Percentiles rank a stretch among this genome's conserved stretches.
Conservation (phyloP, 78 protist species). For the Dictyostelium firmibasis region DNA sequence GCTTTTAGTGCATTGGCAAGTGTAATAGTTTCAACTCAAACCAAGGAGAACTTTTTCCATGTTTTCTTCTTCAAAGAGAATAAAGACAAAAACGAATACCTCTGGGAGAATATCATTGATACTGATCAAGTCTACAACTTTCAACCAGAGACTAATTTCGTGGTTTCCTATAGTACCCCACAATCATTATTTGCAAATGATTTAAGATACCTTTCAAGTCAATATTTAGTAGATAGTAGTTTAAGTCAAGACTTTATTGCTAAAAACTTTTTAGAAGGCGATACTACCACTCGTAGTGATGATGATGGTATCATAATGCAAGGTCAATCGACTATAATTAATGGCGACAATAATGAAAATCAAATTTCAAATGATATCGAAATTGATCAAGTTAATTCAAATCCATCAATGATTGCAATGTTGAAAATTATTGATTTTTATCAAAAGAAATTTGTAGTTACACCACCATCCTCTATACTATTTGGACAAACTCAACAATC, state of each 20-base stretch:
- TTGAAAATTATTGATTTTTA: conserved; percentile 70
- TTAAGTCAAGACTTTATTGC: conserved; percentile 43
- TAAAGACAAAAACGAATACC: conserved; percentile 69
- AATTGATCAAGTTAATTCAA: conserved; percentile 67
- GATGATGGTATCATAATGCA: neutral
- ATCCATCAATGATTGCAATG: conserved; percentile 82
- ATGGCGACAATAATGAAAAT: neutral
- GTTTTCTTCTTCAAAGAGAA: conserved; percentile 81
- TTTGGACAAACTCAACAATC: neutral
- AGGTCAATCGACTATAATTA: neutral
- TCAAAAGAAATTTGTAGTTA: conserved; percentile 31
- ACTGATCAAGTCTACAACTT: conserved; percentile 35
- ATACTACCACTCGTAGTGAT: neutral
- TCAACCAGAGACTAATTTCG: conserved; percentile 83
- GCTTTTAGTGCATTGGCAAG: conserved; percentile 83
- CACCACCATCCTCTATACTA: neutral
- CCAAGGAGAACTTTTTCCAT: conserved; percentile 70
- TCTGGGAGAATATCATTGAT: conserved; percentile 87
- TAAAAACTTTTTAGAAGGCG: neutral
- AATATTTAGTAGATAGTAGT: conserved; percentile 51
- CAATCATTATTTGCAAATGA: conserved; percentile 14
- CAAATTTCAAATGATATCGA: conserved; percentile 12
- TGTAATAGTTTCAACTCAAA: conserved; percentile 76
- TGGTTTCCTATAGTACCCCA: neutral
- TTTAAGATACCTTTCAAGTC: conserved; percentile 50